A percentile compares a stretch with the other conserved stretches of the same genome.
Evolutionary conservation across 345 rosid genomes (phyloP).

Genomic region (Acer negundo): DNA sequence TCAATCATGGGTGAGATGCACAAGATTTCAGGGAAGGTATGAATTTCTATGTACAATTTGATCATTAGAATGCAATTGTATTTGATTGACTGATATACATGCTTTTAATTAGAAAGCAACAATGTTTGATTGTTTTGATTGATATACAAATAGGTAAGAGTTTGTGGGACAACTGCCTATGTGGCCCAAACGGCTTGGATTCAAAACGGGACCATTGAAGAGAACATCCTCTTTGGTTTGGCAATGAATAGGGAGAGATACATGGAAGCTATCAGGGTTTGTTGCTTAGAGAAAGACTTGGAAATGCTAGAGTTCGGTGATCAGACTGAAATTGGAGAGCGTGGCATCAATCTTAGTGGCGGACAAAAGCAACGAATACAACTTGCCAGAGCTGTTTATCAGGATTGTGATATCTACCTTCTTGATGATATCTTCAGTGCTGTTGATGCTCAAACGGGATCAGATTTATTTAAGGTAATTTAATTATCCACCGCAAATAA

Average conservation of each 20-base stretch:
- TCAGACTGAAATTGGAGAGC: slow-evolving; percentile 93
- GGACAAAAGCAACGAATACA: slow-evolving; percentile 98
- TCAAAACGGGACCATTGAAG: slow-evolving; percentile 84
- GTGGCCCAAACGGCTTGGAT: slow-evolving; percentile 98
- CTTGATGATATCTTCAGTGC: slow-evolving; percentile 96
- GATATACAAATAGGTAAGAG: slow-evolving; percentile 54
- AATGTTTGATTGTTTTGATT: neutral
- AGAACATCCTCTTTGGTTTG: slow-evolving; percentile 84
- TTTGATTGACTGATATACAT: no score
- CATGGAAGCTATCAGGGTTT: slow-evolving; percentile 65
- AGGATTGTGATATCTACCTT: slow-evolving; percentile 82
- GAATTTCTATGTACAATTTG: slow-evolving; percentile 9
- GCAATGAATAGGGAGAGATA: slow-evolving; percentile 69
- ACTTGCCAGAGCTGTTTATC: slow-evolving; percentile 92
- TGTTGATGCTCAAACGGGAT: slow-evolving; percentile 96
- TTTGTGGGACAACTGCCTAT: slow-evolving; percentile 81
- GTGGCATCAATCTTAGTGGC: slow-evolving; percentile 95
- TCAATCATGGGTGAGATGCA: slow-evolving; percentile 96
- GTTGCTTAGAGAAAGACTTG: slow-evolving; percentile 81
- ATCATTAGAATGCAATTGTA: no score
- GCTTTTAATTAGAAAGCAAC: neutral
- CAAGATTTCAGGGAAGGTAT: slow-evolving; percentile 71
- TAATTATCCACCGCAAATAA: neutral
- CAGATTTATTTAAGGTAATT: slow-evolving; percentile 85
- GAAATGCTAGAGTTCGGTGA: slow-evolving; percentile 96